Evolutionary conservation across 345 rosid genomes (phyloP).

Genomic region (Acer saccharum): DNA sequence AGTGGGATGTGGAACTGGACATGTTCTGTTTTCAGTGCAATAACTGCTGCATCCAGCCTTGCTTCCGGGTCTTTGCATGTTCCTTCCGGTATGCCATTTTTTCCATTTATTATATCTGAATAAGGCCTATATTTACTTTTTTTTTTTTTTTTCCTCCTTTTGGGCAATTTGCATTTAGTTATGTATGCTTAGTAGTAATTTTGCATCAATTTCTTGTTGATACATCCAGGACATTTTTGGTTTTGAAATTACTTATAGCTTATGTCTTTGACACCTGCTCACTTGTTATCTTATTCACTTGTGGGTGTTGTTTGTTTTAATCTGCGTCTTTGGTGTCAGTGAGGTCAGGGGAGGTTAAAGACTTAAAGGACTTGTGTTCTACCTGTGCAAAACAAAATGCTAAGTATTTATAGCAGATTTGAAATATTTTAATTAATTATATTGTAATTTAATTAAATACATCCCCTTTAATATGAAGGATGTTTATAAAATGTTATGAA

Average conservation of each 20-base stretch:
- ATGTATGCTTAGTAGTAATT: background rate
- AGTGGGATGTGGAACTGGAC: constrained; percentile 99
- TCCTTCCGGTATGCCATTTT: constrained; percentile 68
- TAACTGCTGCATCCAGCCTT: constrained; percentile 97
- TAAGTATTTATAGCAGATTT: background rate
- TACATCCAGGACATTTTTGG: background rate
- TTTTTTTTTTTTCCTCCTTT: background rate
- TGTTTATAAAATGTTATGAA: background rate
- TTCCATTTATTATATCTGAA: constrained; percentile 14
- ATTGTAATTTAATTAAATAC: background rate
- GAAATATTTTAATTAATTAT: background rate
- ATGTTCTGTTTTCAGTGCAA: constrained; percentile 88
- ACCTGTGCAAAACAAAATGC: background rate
- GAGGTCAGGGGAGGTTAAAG: background rate
- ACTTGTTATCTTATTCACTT: background rate
- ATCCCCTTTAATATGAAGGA: background rate
- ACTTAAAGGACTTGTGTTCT: background rate
- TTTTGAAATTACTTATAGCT: background rate
- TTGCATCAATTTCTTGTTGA: background rate
- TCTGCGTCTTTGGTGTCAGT: background rate
- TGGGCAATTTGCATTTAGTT: background rate
- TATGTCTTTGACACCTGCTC: background rate
- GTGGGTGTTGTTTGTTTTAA: constrained; percentile 3
- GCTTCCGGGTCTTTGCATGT: constrained; percentile 89
- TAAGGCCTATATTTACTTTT: background rate